Percentiles rank a stretch among this genome's conserved stretches.
phyloP scores from a whole-genome alignment of 2,329 filamentous ascomycete genomes.

The Xylaria sp. region DNA sequence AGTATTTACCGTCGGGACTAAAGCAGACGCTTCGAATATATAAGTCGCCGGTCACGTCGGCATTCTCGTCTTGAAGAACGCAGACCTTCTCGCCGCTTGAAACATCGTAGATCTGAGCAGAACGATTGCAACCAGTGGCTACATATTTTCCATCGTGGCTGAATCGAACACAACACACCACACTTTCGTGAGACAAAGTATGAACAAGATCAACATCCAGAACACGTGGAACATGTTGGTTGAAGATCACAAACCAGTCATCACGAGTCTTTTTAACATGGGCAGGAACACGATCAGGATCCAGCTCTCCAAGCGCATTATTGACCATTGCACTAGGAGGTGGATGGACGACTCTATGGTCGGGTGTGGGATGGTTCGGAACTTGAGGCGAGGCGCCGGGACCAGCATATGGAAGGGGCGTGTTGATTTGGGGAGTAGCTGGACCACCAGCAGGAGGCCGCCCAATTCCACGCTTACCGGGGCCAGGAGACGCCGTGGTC shows the following conservation, averaged over 20 bases:
- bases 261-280: constrained; percentile 86
- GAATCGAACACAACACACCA: constrained; percentile 97
- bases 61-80: constrained; percentile 85
- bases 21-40: constrained; percentile 99
- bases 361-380: constrained; percentile 76
- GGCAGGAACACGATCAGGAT: constrained; percentile 81
- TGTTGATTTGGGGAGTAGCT: constrained; percentile 90
- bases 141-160: constrained; percentile 95
- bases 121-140: constrained; percentile 95
- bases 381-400: constrained; percentile 84
- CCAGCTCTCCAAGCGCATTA: constrained; percentile 80
- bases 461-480: constrained; percentile 70
- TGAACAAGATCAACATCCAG: constrained; percentile 94
- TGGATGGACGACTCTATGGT: constrained; percentile 61
- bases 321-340: constrained; percentile 55
- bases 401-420: constrained; percentile 83
- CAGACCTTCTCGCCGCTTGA: constrained; percentile 85
- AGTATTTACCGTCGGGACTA: constrained; percentile 90
- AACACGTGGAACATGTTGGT: constrained; percentile 85
- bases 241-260: constrained; percentile 98
- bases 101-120: constrained; percentile 99
- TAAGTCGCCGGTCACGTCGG: constrained; percentile 86
- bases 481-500: constrained; percentile 85
- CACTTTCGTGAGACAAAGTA: constrained; percentile 90
- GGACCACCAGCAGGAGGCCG: constrained; percentile 71